Evolutionary conservation across 169 alveolate genomes (phyloP).

Genomic region (Eimeria necatrix): DNA sequence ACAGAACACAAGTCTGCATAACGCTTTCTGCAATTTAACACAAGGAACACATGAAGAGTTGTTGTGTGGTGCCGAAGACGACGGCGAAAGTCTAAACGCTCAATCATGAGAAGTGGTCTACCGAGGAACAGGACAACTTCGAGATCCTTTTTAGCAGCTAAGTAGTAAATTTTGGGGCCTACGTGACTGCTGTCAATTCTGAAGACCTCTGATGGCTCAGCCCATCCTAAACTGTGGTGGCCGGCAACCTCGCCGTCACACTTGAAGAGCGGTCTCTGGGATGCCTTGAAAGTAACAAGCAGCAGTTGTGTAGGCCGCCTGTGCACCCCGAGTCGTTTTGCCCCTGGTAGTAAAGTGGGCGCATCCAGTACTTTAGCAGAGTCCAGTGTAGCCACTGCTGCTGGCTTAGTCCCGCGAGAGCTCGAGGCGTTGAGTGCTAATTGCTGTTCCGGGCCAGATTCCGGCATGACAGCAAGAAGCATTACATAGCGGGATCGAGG

Average conservation of each 20-base stretch:
- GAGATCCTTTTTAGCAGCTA: neutral
- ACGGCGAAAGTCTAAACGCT: neutral
- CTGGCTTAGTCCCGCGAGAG: neutral
- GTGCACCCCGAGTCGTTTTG: neutral
- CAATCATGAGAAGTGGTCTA: neutral
- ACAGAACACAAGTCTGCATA: conserved; percentile 47
- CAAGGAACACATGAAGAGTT: neutral
- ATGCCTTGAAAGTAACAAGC: conserved; percentile 59
- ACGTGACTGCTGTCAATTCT: conserved; percentile 66
- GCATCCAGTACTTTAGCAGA: neutral
- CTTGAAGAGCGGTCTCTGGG: neutral
- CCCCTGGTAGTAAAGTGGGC: neutral
- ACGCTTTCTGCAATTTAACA: conserved; percentile 32
- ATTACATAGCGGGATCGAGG: conserved; percentile 55
- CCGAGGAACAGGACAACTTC: neutral
- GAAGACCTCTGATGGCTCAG: conserved; percentile 70
- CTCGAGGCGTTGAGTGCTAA: neutral
- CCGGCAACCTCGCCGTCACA: neutral
- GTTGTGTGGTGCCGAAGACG: neutral
- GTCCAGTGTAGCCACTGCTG: neutral
- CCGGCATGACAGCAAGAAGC: conserved; percentile 43
- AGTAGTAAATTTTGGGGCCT: neutral
- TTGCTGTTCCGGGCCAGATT: neutral
- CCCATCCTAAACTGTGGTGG: neutral
- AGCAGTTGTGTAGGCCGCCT: conserved; percentile 26